These are phyloP conservation scores for Coemansia sp. DNA, from an alignment of 192 early-diverging fungal genomes.

Conservation along the genomic window DNA sequence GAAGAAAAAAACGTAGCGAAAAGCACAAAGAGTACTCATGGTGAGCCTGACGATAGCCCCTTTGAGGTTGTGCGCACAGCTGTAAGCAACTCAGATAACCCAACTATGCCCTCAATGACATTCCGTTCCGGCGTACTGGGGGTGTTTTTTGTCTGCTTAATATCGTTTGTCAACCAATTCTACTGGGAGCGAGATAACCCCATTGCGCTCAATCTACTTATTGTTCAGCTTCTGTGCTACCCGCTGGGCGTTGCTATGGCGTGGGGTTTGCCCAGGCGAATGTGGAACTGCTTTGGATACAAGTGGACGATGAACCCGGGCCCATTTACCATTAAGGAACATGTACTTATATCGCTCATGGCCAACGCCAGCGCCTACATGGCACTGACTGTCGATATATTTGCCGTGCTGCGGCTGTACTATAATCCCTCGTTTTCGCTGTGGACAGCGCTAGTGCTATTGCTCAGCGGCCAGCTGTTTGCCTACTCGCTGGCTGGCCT, in stretches of 20 bases:
- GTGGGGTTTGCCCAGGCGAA: constrained; percentile 60
- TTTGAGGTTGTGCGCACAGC: constrained; percentile 72
- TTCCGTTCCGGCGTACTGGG: constrained; percentile 75
- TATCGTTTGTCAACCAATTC: constrained; percentile 78
- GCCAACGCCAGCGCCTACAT: constrained; percentile 72
- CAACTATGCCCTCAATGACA: constrained; percentile 68
- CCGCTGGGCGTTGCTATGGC: constrained; percentile 74
- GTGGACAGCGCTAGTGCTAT: constrained; percentile 63
- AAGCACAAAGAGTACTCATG: background rate
- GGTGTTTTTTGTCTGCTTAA: constrained; percentile 64
- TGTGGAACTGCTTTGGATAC: constrained; percentile 59
- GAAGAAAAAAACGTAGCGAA: constrained; percentile 1
- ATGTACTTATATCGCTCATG: constrained; percentile 83
- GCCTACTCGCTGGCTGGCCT: constrained; percentile 74
- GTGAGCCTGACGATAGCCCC: constrained; percentile 52
- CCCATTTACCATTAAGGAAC: constrained; percentile 88
- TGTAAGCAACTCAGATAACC: constrained; percentile 69
- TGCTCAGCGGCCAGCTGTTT: constrained; percentile 71
- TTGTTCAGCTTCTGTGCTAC: constrained; percentile 77
- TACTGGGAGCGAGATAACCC: constrained; percentile 88
- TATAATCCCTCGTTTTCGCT: constrained; percentile 70
- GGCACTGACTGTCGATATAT: constrained; percentile 75
- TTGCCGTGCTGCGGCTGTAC: constrained; percentile 67
- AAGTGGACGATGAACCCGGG: constrained; percentile 74
- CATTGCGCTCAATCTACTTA: constrained; percentile 67